Percentiles rank a stretch among this genome's conserved stretches.
Evolutionary conservation across 129 eudicot species (phyloP).

Genomic region (Logfia minima): DNA sequence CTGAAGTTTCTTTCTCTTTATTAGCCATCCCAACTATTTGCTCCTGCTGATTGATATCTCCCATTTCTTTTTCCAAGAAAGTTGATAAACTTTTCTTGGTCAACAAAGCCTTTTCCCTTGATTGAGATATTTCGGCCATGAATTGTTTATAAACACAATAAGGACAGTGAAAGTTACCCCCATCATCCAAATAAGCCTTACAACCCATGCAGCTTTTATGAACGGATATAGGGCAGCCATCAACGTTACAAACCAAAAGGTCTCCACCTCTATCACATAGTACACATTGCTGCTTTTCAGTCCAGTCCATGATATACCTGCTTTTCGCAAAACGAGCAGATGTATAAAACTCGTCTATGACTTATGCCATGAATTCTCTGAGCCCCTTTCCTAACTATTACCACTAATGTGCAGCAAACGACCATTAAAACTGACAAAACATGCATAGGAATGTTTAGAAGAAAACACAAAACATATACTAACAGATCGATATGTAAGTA

Average conservation of each 20-base stretch:
- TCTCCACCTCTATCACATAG: slow-evolving; percentile 56
- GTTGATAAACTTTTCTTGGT: slow-evolving; percentile 47
- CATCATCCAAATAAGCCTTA: slow-evolving; percentile 41
- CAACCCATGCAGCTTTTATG: slow-evolving; percentile 68
- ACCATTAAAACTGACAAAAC: slow-evolving; percentile 9
- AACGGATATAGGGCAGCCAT: slow-evolving; percentile 60
- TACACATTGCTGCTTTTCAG: slow-evolving; percentile 43
- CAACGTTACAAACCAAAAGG: slow-evolving; percentile 51
- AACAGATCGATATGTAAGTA: not conserved
- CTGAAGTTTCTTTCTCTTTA: slow-evolving; percentile 19
- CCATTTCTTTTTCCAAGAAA: slow-evolving; percentile 38
- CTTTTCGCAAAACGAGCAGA: not conserved
- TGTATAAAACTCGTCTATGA: not conserved
- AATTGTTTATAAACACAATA: slow-evolving; percentile 52
- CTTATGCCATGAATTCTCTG: not conserved
- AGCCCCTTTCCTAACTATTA: not conserved
- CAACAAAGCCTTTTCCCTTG: slow-evolving; percentile 40
- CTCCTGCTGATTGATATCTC: slow-evolving; percentile 18
- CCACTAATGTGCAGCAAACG: not conserved
- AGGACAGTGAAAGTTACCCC: slow-evolving; percentile 61
- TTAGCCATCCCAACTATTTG: slow-evolving; percentile 8
- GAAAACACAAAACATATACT: not conserved
- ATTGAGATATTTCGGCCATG: slow-evolving; percentile 22
- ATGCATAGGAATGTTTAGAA: not conserved
- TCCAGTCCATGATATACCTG: slow-evolving; percentile 41